Percentiles rank a stretch among this genome's conserved stretches.
phyloP scores from a whole-genome alignment of 2,329 filamentous ascomycete species.

The Fusarium nurragi region DNA sequence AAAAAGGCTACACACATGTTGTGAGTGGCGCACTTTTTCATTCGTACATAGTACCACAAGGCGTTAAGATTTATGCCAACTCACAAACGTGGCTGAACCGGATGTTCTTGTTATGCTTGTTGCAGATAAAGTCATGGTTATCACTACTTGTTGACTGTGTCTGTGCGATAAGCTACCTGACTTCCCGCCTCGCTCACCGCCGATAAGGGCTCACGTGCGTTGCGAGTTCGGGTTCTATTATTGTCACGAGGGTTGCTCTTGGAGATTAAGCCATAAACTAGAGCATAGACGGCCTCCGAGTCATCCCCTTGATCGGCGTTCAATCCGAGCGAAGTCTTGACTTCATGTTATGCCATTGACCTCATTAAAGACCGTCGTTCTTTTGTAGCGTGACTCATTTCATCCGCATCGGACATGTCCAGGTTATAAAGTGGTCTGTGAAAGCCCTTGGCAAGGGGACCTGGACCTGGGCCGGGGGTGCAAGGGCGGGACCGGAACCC shows the following conservation, averaged over 20 bases:
- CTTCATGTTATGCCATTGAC: constrained; percentile 9
- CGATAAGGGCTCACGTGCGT: constrained; percentile 19
- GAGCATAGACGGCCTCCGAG: constrained; percentile 15
- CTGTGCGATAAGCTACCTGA: constrained; percentile 28
- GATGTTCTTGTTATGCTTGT: not conserved
- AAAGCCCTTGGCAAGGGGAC: constrained; percentile 24
- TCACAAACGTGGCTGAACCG: constrained; percentile 15
- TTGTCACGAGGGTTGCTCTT: constrained; percentile 12
- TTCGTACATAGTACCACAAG: constrained; percentile 8
- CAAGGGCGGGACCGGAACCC: constrained; percentile 25
- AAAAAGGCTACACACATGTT: not conserved
- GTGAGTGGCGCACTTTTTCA: constrained; percentile 22
- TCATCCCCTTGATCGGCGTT: constrained; percentile 27
- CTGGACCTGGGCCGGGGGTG: constrained; percentile 11
- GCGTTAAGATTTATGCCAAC: constrained; percentile 33
- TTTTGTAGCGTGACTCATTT: constrained; percentile 34
- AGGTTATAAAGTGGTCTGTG: constrained; percentile 15
- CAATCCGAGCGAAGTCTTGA: constrained; percentile 5
- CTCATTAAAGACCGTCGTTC: not conserved
- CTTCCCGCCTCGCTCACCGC: constrained; percentile 16
- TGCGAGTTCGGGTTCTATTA: constrained; percentile 19
- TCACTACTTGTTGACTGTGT: constrained; percentile 10
- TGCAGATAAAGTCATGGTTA: constrained; percentile 5
- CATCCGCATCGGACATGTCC: constrained; percentile 7
- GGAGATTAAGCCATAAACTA: constrained; percentile 19